Percentiles rank a stretch among this genome's conserved stretches.
phyloP scores from a whole-genome alignment of 441 rosid genomes.

The Croton laevigatus region DNA sequence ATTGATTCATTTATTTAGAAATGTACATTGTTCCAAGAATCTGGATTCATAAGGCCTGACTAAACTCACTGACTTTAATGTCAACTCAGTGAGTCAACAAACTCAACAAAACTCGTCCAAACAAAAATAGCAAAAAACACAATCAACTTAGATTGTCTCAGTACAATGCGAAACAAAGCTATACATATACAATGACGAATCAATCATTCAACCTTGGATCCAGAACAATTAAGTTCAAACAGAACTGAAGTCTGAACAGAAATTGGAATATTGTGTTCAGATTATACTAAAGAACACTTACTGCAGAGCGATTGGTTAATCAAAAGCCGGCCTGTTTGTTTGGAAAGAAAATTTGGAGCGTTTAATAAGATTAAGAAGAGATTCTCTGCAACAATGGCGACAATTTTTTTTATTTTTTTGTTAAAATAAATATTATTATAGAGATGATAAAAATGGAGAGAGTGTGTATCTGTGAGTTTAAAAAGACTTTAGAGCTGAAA shows the following conservation, averaged over 20 bases:
- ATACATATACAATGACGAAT: conserved; percentile 7
- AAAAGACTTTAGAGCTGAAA: conserved; percentile 9
- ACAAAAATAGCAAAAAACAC: not conserved
- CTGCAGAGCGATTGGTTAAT: not conserved
- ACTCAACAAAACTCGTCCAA: not conserved
- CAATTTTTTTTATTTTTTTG: not conserved
- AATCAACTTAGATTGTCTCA: not conserved
- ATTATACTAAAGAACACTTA: not conserved
- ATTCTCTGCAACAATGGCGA: conserved; percentile 14
- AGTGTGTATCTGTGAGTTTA: not conserved
- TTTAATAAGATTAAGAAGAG: not conserved
- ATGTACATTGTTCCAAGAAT: conserved; percentile 6
- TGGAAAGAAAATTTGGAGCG: not conserved
- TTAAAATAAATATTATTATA: not conserved
- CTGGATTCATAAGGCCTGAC: not conserved
- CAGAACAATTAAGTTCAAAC: not conserved
- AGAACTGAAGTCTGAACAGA: not conserved
- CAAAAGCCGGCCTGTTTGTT: conserved; percentile 12
- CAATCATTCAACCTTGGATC: conserved; percentile 9
- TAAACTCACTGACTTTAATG: not conserved
- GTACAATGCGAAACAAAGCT: not conserved
- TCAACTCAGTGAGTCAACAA: conserved; percentile 11
- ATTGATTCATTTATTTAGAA: not conserved
- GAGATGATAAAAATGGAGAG: not conserved
- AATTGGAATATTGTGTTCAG: not conserved